Evolutionary conservation across 441 rosid species (phyloP), one percentile per base, ranked within the genome.

Genomic region (Gossypium davidsonii): DNA sequence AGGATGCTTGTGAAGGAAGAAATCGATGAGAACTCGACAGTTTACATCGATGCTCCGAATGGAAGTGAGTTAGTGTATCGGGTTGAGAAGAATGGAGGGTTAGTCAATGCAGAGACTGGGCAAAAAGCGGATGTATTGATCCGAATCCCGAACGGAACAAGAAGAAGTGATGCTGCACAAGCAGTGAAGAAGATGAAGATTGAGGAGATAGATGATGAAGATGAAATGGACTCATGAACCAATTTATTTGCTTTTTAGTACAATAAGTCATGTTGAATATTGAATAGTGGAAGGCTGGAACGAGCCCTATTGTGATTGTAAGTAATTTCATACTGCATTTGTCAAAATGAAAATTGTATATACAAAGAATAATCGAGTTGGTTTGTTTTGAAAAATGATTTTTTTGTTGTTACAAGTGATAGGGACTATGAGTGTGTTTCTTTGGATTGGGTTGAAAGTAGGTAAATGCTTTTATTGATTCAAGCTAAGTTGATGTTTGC

Each of bases 111-210:
- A 11, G 14, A 84, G 0, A 89, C 94, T 0, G 97, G 97, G 3
- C 70, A 84, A 15, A 92, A 92, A 76, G 83, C 88, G 0, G 97
- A 94, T 7, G 82, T 92, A 6, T 57, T 91, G 77, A 91, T 92
- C 21, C 90, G 86, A 49, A 72, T 94, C 11, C 86, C 87, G 0
- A 82, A 71, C 2, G 88, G 83, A 0, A 74, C 71, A 23, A 82
- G 46, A 17, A 84, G 81, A 17, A 83, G 81, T 21, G 97, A 87
- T 55, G 88, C 95, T 20, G 85, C 90, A 6, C 91, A 94, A 72
- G 86, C 88, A 0, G 96, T 91, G 71, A 94, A 90, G 88, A 92
- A 88, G 88, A 89, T 92, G 97, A 90, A 77, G 81, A 87, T 94
- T 0, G 91, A 92, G 52, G 94, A 94, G 67, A 78, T 89, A 0